Evolutionary conservation across 768 basidiomycete genomes (phyloP), one percentile per base, ranked within the genome.

Genomic region (Tricholoma furcatifolium): DNA sequence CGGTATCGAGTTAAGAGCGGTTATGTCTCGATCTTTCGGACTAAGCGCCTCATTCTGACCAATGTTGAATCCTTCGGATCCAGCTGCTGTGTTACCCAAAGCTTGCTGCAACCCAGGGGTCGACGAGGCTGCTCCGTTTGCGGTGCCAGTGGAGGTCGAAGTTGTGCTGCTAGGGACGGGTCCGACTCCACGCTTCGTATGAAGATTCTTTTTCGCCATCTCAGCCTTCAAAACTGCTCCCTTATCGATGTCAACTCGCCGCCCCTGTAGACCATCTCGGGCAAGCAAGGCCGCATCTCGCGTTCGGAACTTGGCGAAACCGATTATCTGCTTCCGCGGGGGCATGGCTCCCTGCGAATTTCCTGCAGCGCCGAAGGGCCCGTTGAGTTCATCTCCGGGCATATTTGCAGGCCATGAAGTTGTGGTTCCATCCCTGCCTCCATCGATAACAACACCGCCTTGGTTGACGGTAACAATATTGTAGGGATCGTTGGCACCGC

Each of bases 141-240:
- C 52, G 51, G 65, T 57, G 32, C 60, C 62, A 11, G 66, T 52
- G n/a, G 46, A 45, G n/a, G 50, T 50, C 7, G 59, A 50, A 20
- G 51, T 55, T 8, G 59, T 32, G 17, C 59, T 54, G 10, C 70
- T 73, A 32, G 74, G 73, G 17, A 83, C 74, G 5, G 83, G 83
- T n/a, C 91, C 91, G 20, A 93, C 85, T 2, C 90, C 90, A 35
- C 92, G 78, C 74, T 96, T 97, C 17, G 94, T 96, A 65, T 99
- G 96, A 35, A 99, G 70, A 65, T 99, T 98, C 81, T 99, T 99
- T 83, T 98, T 98, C 17, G 97, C 97, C 95, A 99, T 98, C 72
- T 98, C 97, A 18, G 96, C 97, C 69, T 98, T 98, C 35, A 99
- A 69, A 2, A 94, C 87, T 1, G 91, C 85, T 12, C 93, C 93